Conservation (phyloP, 2,329 filamentous ascomycete species). For the Xylariaceae sp. region DNA sequence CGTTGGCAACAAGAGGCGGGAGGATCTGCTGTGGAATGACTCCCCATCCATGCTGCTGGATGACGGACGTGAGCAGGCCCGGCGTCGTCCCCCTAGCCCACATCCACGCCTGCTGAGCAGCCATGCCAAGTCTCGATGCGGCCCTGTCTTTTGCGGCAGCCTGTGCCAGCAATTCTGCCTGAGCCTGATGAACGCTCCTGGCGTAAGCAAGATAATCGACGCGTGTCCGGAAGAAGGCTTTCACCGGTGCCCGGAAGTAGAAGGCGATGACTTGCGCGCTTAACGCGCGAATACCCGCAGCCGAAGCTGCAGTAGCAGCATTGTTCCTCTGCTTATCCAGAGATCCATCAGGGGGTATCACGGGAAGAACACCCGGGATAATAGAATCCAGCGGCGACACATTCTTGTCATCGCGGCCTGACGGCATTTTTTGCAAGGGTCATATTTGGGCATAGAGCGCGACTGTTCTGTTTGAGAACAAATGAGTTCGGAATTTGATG, state of each 20-base stretch:
- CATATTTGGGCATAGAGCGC: conserved; percentile 21
- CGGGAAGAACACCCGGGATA: conserved; percentile 40
- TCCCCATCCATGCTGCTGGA: conserved; percentile 66
- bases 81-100: conserved; percentile 63
- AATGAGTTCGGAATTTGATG: not conserved
- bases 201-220: conserved; percentile 74
- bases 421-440: conserved; percentile 23
- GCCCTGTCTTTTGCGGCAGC: conserved; percentile 25
- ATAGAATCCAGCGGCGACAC: conserved; percentile 16
- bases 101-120: conserved; percentile 39
- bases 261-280: conserved; percentile 82
- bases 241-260: conserved; percentile 87
- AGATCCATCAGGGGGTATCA: conserved; percentile 36
- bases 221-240: conserved; percentile 85
- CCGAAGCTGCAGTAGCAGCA: conserved; percentile 69
- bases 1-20: conserved; percentile 70
- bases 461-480: not conserved
- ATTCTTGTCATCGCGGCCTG: conserved; percentile 24
- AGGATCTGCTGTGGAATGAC: conserved; percentile 74
- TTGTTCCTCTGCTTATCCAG: conserved; percentile 48
- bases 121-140: conserved; percentile 28
- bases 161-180: conserved; percentile 32
- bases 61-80: conserved; percentile 62
- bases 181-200: conserved; percentile 46
- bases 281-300: conserved; percentile 77